Evolutionary conservation across 192 early-diverging fungal genomes (phyloP).

Genomic region (Podila verticillata): DNA sequence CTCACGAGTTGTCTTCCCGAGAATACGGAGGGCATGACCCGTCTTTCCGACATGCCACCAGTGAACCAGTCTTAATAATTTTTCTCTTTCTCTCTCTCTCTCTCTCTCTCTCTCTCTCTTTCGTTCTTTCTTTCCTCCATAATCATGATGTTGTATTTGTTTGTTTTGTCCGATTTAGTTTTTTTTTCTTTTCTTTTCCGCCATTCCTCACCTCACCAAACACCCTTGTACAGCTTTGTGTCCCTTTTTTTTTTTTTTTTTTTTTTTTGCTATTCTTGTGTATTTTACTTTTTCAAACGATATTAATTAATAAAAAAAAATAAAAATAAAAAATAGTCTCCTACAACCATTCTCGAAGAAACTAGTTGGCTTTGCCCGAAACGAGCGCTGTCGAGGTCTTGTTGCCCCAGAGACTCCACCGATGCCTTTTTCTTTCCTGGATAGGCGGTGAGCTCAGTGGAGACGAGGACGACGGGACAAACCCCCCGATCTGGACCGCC

Average conservation of each 20-base stretch:
- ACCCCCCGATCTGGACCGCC: neutral
- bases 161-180: neutral
- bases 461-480: neutral
- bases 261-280: constrained; percentile 2
- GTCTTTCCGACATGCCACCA: neutral
- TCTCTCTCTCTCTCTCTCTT: neutral
- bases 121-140: neutral
- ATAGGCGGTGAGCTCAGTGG: neutral
- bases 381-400: neutral
- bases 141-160: too few relatives aligned
- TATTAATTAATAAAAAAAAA: constrained; percentile 3
- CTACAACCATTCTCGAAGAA: too few relatives aligned
- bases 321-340: constrained; percentile 8
- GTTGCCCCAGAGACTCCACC: constrained; percentile 46
- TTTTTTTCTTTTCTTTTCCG: neutral
- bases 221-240: too few relatives aligned
- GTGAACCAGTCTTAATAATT: neutral
- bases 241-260: neutral
- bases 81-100: neutral
- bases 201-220: too few relatives aligned
- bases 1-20: neutral
- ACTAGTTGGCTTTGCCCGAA: neutral
- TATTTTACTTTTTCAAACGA: neutral
- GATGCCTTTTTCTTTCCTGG: constrained; percentile 27
- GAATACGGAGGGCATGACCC: neutral